A percentile compares a stretch with the other conserved stretches of the same genome.
Conservation (phyloP, 192 early-diverging fungal genomes). For the Coemansia sp. region DNA sequence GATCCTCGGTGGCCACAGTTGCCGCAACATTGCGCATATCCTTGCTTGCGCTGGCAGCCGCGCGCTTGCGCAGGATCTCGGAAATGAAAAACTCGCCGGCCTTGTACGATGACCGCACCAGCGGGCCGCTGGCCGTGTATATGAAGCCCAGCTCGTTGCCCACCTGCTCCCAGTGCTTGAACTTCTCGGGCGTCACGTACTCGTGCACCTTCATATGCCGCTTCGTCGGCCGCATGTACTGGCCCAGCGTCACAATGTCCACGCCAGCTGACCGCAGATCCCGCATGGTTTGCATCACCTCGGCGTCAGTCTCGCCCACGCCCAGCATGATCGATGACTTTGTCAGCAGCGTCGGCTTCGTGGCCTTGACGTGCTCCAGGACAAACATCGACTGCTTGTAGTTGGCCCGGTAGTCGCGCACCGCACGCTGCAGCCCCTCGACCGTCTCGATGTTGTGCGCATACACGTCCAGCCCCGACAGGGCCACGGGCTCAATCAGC, state of each 20-base stretch:
- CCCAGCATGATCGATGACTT: slow-evolving; percentile 99
- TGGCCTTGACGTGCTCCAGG: slow-evolving; percentile 81
- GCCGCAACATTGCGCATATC: slow-evolving; percentile 41
- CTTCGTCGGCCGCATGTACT: slow-evolving; percentile 99
- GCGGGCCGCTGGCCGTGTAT: slow-evolving; percentile 93
- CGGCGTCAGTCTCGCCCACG: slow-evolving; percentile 91
- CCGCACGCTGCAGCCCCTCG: slow-evolving; percentile 81
- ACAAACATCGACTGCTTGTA: slow-evolving; percentile 91
- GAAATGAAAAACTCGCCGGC: slow-evolving; percentile 97
- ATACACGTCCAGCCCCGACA: slow-evolving; percentile 93
- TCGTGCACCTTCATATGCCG: slow-evolving; percentile 97
- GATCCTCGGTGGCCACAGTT: slow-evolving; percentile 35
- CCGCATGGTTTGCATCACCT: slow-evolving; percentile 84
- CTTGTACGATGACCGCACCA: slow-evolving; percentile 95
- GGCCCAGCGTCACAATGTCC: slow-evolving; percentile 95
- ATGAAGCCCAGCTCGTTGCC: slow-evolving; percentile 86
- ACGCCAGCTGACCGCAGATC: slow-evolving; percentile 79
- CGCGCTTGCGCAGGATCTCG: slow-evolving; percentile 68
- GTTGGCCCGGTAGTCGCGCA: slow-evolving; percentile 88
- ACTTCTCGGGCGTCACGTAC: slow-evolving; percentile 91
- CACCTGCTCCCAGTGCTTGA: slow-evolving; percentile 80
- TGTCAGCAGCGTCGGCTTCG: slow-evolving; percentile 79
- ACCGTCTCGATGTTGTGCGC: slow-evolving; percentile 99
- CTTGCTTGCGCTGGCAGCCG: slow-evolving; percentile 15
- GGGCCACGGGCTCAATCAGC: slow-evolving; percentile 78